Conservation (phyloP, 495 filamentous ascomycete species). For the Bryoglossum gracile region DNA sequence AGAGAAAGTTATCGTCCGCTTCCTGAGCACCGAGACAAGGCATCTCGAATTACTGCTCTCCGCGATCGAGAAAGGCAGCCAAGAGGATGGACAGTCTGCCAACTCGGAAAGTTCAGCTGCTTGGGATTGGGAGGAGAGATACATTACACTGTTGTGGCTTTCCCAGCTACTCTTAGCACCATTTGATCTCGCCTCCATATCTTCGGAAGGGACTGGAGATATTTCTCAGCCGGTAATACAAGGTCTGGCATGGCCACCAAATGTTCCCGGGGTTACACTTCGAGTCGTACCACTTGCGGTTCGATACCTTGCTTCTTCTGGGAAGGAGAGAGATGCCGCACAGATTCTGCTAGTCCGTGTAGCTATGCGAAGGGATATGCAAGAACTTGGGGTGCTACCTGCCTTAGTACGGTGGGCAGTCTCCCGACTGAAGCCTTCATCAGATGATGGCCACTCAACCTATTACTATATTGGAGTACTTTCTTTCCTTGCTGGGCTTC, state of each 20-base stretch:
- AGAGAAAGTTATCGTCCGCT: conserved; percentile 82
- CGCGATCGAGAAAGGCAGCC: conserved; percentile 45
- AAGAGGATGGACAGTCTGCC: neutral
- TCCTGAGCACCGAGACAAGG: conserved; percentile 80
- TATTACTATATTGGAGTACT: conserved; percentile 64
- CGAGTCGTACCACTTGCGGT: conserved; percentile 65
- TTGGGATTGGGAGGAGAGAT: conserved; percentile 80
- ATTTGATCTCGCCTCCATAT: conserved; percentile 83
- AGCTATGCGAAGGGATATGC: conserved; percentile 82
- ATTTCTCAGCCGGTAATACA: conserved; percentile 24
- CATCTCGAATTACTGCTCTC: conserved; percentile 72
- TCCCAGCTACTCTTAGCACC: conserved; percentile 88
- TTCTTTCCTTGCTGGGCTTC: conserved; percentile 67
- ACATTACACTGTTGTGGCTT: conserved; percentile 85
- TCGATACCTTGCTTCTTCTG: conserved; percentile 61
- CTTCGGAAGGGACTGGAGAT: conserved; percentile 45
- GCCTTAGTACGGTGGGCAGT: conserved; percentile 63
- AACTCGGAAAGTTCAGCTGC: conserved; percentile 16
- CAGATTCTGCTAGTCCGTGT: conserved; percentile 73
- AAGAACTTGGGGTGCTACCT: conserved; percentile 59
- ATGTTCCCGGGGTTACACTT: conserved; percentile 60
- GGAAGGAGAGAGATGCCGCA: conserved; percentile 84
- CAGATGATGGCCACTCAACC: conserved; percentile 31
- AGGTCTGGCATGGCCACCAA: conserved; percentile 39
- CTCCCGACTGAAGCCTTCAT: conserved; percentile 37